These are phyloP conservation scores for Thermomucor indicae-seudaticae DNA, from an alignment of 371 early-diverging fungal genomes.

Conservation along the genomic window DNA sequence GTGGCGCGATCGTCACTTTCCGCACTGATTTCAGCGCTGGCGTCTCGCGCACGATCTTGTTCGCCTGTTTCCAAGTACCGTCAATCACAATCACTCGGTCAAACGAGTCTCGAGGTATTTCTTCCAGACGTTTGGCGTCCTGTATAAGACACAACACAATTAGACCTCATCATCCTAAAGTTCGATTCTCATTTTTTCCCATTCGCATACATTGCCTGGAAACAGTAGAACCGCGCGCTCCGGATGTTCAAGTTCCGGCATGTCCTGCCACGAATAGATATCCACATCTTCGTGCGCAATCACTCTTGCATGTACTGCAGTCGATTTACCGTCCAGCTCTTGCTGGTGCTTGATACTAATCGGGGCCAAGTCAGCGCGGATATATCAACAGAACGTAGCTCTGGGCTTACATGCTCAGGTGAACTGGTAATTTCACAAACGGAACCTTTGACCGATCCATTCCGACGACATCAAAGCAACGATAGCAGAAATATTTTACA, in stretches of 20 bases:
- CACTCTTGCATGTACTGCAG: conserved; percentile 82
- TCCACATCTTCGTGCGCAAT: conserved; percentile 67
- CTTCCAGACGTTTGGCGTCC: conserved; percentile 63
- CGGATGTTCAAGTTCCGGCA: conserved; percentile 59
- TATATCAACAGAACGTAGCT: too few relatives aligned
- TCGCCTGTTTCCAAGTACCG: conserved; percentile 92
- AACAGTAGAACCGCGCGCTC: conserved; percentile 76
- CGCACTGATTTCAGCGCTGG: conserved; percentile 40
- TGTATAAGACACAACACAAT: conserved; percentile 28
- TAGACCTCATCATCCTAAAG: neutral
- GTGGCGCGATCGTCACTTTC: conserved; percentile 60
- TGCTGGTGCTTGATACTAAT: conserved; percentile 72
- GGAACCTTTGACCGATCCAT: conserved; percentile 55
- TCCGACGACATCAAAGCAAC: conserved; percentile 57
- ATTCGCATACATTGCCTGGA: conserved; percentile 71
- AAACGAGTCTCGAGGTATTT: conserved; percentile 60
- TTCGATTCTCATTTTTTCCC: neutral
- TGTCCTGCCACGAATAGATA: conserved; percentile 54
- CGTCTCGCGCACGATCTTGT: conserved; percentile 60
- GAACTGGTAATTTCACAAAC: conserved; percentile 68
- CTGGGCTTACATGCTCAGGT: conserved; percentile 63
- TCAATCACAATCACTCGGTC: conserved; percentile 85
- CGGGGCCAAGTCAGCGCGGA: too few relatives aligned
- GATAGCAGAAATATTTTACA: conserved; percentile 73
- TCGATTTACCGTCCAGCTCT: conserved; percentile 82